Evolutionary conservation across 2,329 filamentous ascomycete genomes (phyloP), one percentile per base, ranked within the genome.

Genomic region (Neonectria faginata): DNA sequence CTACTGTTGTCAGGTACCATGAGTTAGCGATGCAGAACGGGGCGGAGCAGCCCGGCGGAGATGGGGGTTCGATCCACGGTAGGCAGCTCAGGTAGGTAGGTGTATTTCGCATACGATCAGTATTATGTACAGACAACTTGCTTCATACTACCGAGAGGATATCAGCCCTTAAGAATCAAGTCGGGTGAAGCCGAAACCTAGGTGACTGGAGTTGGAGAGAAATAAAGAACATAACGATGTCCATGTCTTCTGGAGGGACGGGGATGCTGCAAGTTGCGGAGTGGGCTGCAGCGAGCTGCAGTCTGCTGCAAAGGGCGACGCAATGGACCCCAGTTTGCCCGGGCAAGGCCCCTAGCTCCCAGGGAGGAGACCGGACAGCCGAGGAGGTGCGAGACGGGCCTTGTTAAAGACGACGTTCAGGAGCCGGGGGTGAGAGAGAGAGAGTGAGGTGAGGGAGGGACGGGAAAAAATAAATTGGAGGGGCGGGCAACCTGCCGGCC

Each of bases 301-400:
- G 48, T 58, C 50, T 62, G 47, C 67, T 70, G 69, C 65, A 69
- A 64, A 65, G 61, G 66, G 64, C 60, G 65, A 72, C 57, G 53
- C 64, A 68, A 66, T 70, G 57, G 59, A 73, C 70, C 70, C 69
- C 70, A 70, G 71, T 70, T 68, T 73, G 70, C 67, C 70, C 51
- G 71, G 69, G 63, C 70, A 53, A 60, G 64, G 66, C 64, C 70
- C 69, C 68, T 58, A 22, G 22, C 36, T 7, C 36, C 36, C 5
- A 39, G 36, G 36, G 36, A 39, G 14, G 36, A 39, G 14, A 39
- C 14, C 36, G 5, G 36, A 39, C 36, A 39, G n/a, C 54, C 54
- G 54, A 57, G n/a, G 42, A 22, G 51, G 14, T 39, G 36, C 36
- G 54, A 57, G 42, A 27, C 14, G 9, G 29, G 29, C 29, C 29